Base-by-base conservation (phyloP, 495 filamentous ascomycete genomes). In the Hypoxylon subgilvum region DNA sequence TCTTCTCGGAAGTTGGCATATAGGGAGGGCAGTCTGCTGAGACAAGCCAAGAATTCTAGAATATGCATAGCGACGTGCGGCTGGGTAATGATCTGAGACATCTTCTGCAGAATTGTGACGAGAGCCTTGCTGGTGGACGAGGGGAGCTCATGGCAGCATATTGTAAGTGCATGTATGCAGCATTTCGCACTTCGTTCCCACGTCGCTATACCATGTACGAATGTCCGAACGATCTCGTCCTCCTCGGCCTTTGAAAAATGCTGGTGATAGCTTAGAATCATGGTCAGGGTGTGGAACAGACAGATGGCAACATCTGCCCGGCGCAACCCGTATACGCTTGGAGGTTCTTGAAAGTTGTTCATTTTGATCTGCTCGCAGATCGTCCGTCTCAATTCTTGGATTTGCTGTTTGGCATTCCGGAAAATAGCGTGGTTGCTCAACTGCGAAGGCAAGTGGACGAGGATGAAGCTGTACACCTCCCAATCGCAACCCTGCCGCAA, bases 51-150 rank as follows among this genome's bases (percentile, higher is more conserved):
- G 65, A 97, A 97, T 62, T 97, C 95, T 43, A 99, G 77, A 40
- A 97, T 94, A 67, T 97, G 93, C 43, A 97, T 87, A 12, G 92
- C 90, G 46, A 96, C 86, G 39, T 91, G 82, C 2, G 89, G 86
- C 65, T 96, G 90, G 8, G 93, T 97, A 65, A 97, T 96, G 55
- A 96, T 90, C 65, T 93, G 91, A 4, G 92, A 86, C 88, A 97
- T 95, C 66, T 87, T 92, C 65, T 91, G 87, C 32, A 97, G 78
- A 50, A 97, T 92, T 25, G 79, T 86, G 28, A 88, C 87, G 44
- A 97, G 74, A 19, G 86, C 85, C 65, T 91, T 96, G 63, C 86
- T 88, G 42, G 91, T 86, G 22, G 91, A 90, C 21, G 84, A 76
- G 18, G 92, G 92, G 19, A 96, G 81, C 69, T 99, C 95, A 65